Base-by-base conservation (phyloP, 2,329 filamentous ascomycete genomes). In the Colletotrichum viniferum region DNA sequence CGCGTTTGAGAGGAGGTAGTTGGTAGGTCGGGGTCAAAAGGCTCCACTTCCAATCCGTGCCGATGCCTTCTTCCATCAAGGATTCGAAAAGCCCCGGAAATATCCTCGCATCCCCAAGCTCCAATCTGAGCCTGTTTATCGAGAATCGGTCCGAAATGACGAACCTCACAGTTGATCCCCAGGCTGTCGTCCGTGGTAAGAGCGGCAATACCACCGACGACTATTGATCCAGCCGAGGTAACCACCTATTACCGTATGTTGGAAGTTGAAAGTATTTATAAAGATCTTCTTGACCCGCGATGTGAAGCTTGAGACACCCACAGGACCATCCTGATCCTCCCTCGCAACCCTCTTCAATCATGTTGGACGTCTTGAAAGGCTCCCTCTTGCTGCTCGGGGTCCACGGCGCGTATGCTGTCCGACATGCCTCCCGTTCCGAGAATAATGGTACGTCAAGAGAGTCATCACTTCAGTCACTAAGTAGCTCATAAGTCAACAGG, bases 381-480 rank as follows among this genome's bases (percentile, higher is more conserved):
- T 34, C 30, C 0, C 30, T 62, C 0, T 2, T 21, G n/a, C 60
- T 62, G 4, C 32, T 62, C 8, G 30, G 60, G 0, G 60, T 36
- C 0, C 12, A 38, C 0, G 3, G 10, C 12, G 7, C 1, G 0
- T 38, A n/a, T 21, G 60, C 60, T 8, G 18, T 24, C 2, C 32
- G 30, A 30, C 60, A 62, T 26, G 16, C 4, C 16, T 32, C 26
- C 9, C 56, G 56, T 4, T 30, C 14, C 9, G 60, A 62, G 6
- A 62, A 62, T 14, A 62, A 62, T 14, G 21, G 60, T 62, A n/a
- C 5, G 60, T 38, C 8, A 62, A 34, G 32, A 12, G 7, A 10
- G 7, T 0, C 0, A 30, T 32, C 16, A 3, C 6, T 21, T 1
- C 5, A 30, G 18, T n/a, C 0, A n/a, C 5, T 0, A 32, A 21